Base-by-base conservation (phyloP, 2,329 filamentous ascomycete genomes). In the Dactylellina parvicollis region DNA sequence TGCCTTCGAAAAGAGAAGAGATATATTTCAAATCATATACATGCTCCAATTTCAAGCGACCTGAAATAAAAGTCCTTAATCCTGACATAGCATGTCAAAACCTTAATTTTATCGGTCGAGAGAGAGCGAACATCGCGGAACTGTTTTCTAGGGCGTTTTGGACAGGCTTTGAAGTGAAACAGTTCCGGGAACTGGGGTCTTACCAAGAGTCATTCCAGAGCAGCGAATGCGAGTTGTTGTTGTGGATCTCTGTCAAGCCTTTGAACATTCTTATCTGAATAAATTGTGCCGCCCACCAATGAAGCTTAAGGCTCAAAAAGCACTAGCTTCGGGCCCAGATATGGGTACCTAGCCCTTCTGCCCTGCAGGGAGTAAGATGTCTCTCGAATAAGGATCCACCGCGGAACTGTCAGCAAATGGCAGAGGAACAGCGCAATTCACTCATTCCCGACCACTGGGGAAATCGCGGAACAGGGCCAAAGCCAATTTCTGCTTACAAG, bases 321-420 rank as follows among this genome's bases (percentile, higher is more conserved):
- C 24, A 18, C 52, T 67, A 67, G 62, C 40, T 59, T 67, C 62
- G 62, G 62, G 62, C 62, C 62, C 44, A 14, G 26, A 57, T 26
- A 67, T 65, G 38, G 62, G 52, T 49, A 67, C 52, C 62, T 67
- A 67, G 50, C 42, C 22, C 52, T 55, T 14, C 30, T 60, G 55
- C 64, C 40, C 49, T 61, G 64, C 26, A 61, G 56, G 47, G 32
- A 57, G 50, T 20, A 50, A 46, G 20, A n/a, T 20, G 44, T 40
- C 22, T 54, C 38, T 22, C 20, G 34, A 56, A 22, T 34, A 56
- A 56, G 34, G 52, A 56, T 38, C 52, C 52, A 56, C 52, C 32
- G 16, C 52, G 28, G 47, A 18, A 42, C n/a, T 42, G 52, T 42
- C 34, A 56, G 52, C 52, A 56, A 56, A 56, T 56, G 24, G 30